Conservation (phyloP, 768 basidiomycete species). For the Hericium alpestre region DNA sequence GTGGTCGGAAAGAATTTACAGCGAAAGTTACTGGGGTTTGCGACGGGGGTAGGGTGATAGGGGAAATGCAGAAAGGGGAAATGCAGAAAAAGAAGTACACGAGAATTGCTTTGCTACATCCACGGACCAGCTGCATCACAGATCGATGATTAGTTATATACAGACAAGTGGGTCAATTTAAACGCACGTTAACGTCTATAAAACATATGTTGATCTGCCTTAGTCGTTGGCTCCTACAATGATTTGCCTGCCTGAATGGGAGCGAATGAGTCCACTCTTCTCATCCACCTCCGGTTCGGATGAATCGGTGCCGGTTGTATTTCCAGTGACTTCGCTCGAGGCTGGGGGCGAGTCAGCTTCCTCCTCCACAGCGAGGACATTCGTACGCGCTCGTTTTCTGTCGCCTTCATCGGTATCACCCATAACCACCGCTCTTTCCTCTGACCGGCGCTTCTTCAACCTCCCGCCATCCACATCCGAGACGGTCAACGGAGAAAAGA, state of each 20-base stretch:
- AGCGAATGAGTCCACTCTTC: background rate
- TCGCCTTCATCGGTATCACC: background rate
- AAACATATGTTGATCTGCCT: background rate
- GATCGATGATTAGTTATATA: no score
- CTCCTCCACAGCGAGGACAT: background rate
- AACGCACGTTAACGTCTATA: background rate
- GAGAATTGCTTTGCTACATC: no score
- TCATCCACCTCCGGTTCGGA: background rate
- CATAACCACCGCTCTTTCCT: conserved; percentile 1
- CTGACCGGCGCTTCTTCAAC: conserved; percentile 10
- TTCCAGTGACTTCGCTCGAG: background rate
- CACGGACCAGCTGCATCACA: no score
- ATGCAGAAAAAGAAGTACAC: no score
- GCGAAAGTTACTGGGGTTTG: no score
- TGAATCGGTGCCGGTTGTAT: background rate
- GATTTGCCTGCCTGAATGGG: background rate
- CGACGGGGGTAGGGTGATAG: no score
- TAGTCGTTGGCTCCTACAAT: background rate
- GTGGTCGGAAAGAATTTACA: background rate
- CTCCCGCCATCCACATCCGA: conserved; percentile 6
- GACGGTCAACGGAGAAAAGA: conserved; percentile 12
- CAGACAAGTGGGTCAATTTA: no score
- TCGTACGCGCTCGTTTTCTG: background rate
- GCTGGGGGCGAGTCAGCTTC: background rate
- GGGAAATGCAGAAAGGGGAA: no score